Evolutionary conservation across 2,329 filamentous ascomycete genomes (phyloP).

Genomic region (Scopulariopsis brevicaulis): DNA sequence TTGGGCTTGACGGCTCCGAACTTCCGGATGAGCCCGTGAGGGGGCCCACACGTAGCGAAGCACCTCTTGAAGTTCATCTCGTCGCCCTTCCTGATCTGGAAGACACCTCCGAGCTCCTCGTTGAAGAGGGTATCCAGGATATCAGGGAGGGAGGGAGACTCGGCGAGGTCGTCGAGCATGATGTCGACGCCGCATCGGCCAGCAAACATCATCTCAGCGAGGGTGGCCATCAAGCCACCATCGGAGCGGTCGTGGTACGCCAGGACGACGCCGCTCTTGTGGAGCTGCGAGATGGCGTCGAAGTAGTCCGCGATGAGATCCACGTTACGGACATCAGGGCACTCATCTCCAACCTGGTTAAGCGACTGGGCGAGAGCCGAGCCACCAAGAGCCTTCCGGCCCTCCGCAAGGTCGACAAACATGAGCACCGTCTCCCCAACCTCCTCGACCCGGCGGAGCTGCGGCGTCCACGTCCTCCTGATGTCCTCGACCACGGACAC

Average conservation of each 20-base stretch:
- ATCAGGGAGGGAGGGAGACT: slow-evolving; percentile 48
- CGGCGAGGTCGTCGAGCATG: slow-evolving; percentile 63
- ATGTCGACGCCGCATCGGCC: slow-evolving; percentile 82
- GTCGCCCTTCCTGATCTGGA: slow-evolving; percentile 81
- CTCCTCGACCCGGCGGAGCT: slow-evolving; percentile 71
- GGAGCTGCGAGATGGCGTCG: slow-evolving; percentile 63
- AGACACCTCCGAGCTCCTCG: slow-evolving; percentile 90
- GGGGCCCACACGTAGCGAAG: slow-evolving; percentile 83
- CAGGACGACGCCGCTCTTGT: slow-evolving; percentile 55
- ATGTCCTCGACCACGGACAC: slow-evolving; percentile 78
- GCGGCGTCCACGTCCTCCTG: slow-evolving; percentile 85
- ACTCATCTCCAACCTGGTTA: slow-evolving; percentile 71
- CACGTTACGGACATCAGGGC: slow-evolving; percentile 75
- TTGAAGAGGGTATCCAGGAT: slow-evolving; percentile 80
- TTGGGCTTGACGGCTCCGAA: slow-evolving; percentile 65
- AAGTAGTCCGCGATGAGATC: slow-evolving; percentile 82
- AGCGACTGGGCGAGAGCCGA: slow-evolving; percentile 87
- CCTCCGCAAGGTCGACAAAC: slow-evolving; percentile 80
- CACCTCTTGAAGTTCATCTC: slow-evolving; percentile 79
- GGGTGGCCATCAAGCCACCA: slow-evolving; percentile 79
- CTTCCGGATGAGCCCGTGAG: slow-evolving; percentile 68
- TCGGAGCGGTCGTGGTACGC: slow-evolving; percentile 94
- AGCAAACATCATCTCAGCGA: slow-evolving; percentile 97
- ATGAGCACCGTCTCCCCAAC: slow-evolving; percentile 82
- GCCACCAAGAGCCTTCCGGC: slow-evolving; percentile 73